These are phyloP conservation scores for Nematocida sp. DNA, from an alignment of 371 early-diverging fungal species.

Conservation along the genomic window DNA sequence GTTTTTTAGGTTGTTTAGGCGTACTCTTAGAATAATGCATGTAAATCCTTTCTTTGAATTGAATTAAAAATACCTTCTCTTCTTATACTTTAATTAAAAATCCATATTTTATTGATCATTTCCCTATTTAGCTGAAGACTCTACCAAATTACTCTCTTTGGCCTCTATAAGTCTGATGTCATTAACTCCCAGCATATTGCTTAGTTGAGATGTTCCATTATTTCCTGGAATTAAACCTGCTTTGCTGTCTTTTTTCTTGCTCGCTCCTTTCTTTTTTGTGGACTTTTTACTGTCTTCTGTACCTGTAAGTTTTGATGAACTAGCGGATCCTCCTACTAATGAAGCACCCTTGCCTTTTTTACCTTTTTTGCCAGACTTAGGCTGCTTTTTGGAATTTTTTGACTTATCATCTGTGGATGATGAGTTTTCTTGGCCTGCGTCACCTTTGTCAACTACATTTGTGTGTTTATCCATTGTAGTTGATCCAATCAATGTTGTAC, in stretches of 20 bases:
- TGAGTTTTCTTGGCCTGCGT: too few species aligned
- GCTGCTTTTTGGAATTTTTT: too few species aligned
- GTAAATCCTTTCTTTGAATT: too few species aligned
- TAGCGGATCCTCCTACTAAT: background rate
- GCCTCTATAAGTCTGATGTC: background rate
- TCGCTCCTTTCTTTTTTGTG: background rate
- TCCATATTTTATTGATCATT: slow-evolving; percentile 4
- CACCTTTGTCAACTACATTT: too few species aligned
- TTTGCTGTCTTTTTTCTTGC: background rate
- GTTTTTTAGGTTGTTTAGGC: too few species aligned
- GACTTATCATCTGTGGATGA: too few species aligned
- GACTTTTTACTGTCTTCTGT: background rate
- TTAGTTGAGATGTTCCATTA: background rate
- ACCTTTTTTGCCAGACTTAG: too few species aligned
- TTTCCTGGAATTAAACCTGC: background rate
- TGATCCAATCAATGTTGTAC: background rate
- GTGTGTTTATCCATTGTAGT: background rate
- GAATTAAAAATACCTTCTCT: too few species aligned
- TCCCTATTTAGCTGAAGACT: background rate
- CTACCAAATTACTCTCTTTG: slow-evolving; percentile 6
- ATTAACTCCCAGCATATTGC: slow-evolving; percentile 5
- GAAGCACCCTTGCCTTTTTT: background rate
- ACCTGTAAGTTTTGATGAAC: background rate
- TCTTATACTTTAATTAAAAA: background rate
- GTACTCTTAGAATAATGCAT: too few species aligned